Percentiles rank a stretch among this genome's conserved stretches.
Conservation (phyloP, 1,139 yeast genomes). For the Suhomyces terraborum region DNA sequence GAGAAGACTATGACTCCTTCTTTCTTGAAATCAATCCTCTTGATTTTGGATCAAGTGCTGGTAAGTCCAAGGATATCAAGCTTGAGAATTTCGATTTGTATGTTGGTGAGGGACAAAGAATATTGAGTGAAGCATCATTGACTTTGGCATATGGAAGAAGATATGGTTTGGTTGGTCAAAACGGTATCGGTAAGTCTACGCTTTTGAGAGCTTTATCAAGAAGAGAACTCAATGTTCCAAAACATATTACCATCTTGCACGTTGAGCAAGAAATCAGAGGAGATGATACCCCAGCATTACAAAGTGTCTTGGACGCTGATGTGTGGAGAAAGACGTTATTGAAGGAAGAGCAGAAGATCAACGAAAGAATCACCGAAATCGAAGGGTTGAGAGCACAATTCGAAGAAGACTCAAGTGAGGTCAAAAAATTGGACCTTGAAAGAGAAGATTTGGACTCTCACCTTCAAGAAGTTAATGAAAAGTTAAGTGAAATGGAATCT, state of each 20-base stretch:
- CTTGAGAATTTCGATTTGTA: slow-evolving; percentile 89
- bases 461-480: slow-evolving; percentile 76
- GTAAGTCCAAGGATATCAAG: slow-evolving; percentile 93
- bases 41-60: slow-evolving; percentile 87
- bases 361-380: slow-evolving; percentile 73
- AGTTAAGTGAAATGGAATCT: slow-evolving; percentile 87
- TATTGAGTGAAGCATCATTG: slow-evolving; percentile 82
- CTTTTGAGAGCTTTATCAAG: slow-evolving; percentile 85
- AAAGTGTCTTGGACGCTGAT: slow-evolving; percentile 95
- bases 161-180: slow-evolving; percentile 96
- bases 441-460: slow-evolving; percentile 81
- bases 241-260: slow-evolving; percentile 90
- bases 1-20: slow-evolving; percentile 88
- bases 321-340: slow-evolving; percentile 95
- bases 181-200: slow-evolving; percentile 99
- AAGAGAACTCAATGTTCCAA: slow-evolving; percentile 91
- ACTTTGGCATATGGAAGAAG: slow-evolving; percentile 90
- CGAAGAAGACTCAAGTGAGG: slow-evolving; percentile 82
- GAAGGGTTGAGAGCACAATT: slow-evolving; percentile 68
- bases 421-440: slow-evolving; percentile 81
- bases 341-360: slow-evolving; percentile 72
- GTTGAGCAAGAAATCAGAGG: slow-evolving; percentile 97
- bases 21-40: slow-evolving; percentile 93
- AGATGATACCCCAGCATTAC: slow-evolving; percentile 86
- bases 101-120: slow-evolving; percentile 94